Percentiles rank a stretch among this genome's conserved stretches.
These are phyloP conservation scores for Russula earlei DNA, from an alignment of 768 basidiomycete genomes.

Conservation along the genomic window DNA sequence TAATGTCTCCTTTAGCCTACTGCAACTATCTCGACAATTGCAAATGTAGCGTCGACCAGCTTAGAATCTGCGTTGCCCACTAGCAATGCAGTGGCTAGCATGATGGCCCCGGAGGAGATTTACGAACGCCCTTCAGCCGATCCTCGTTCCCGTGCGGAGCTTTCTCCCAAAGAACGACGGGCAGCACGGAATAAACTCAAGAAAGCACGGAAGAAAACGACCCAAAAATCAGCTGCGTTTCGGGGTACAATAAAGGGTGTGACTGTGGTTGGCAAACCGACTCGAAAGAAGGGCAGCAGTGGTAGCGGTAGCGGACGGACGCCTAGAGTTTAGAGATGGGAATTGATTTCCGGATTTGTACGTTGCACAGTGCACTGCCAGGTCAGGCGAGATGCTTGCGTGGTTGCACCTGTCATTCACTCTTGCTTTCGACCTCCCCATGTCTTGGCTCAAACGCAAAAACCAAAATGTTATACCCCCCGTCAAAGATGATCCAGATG, in stretches of 20 bases:
- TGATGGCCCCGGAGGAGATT: constrained; percentile 92
- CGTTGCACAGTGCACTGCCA: background rate
- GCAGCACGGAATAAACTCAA: constrained; percentile 56
- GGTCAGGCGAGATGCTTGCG: background rate
- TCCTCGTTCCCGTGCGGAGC: constrained; percentile 61
- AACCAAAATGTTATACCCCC: constrained; percentile 60
- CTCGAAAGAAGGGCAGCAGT: constrained; percentile 26
- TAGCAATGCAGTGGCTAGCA: constrained; percentile 57
- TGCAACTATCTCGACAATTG: constrained; percentile 72
- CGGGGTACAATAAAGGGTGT: constrained; percentile 81
- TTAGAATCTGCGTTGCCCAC: constrained; percentile 91
- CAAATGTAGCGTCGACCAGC: constrained; percentile 71
- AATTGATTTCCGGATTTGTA: constrained; percentile 2
- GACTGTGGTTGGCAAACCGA: constrained; percentile 76
- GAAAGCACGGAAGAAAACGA: constrained; percentile 61
- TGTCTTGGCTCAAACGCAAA: constrained; percentile 63
- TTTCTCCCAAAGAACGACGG: constrained; percentile 80
- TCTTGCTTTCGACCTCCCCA: constrained; percentile 25
- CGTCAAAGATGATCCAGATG: constrained; percentile 33
- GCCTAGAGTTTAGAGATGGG: constrained; percentile 1
- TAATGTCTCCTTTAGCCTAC: constrained; percentile 54
- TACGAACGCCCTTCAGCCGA: constrained; percentile 50
- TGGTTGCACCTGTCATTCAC: background rate
- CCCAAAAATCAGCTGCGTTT: constrained; percentile 77
- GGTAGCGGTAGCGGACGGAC: constrained; percentile 13